phyloP scores from a whole-genome alignment of 768 basidiomycete species.

The Terana coerulea region DNA sequence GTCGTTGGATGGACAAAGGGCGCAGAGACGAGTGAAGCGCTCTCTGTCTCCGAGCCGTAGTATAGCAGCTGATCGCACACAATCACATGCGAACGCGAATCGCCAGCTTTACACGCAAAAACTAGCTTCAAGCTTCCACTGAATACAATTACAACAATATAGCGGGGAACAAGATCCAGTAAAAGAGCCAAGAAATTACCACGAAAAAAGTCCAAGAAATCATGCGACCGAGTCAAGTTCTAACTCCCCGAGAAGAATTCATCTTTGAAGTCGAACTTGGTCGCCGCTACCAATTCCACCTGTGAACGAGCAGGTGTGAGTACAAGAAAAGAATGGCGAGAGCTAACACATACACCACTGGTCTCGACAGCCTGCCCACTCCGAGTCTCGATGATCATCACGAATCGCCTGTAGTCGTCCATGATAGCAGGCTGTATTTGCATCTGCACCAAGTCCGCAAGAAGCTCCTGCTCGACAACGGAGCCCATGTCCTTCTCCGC shows the following conservation, averaged over 20 bases:
- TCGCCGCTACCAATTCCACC: constrained; percentile 52
- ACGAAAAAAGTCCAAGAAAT: too few relatives aligned
- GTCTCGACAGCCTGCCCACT: constrained; percentile 19
- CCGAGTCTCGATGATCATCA: constrained; percentile 43
- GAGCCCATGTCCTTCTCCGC: constrained; percentile 30
- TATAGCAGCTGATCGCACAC: too few relatives aligned
- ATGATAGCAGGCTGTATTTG: constrained; percentile 63
- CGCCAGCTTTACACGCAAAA: too few relatives aligned
- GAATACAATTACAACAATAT: too few relatives aligned
- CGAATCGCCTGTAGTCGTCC: constrained; percentile 60
- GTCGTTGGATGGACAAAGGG: too few relatives aligned
- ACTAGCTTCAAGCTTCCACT: too few relatives aligned
- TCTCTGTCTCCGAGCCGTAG: too few relatives aligned
- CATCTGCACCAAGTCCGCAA: constrained; percentile 46
- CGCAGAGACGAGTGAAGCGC: too few relatives aligned
- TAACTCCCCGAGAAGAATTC: too few relatives aligned
- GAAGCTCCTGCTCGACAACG: constrained; percentile 43
- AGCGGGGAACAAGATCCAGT: too few relatives aligned
- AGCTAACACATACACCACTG: constrained; percentile 44
- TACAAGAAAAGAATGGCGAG: background rate
- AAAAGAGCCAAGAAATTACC: too few relatives aligned
- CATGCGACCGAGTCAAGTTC: too few relatives aligned
- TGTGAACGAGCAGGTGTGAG: constrained; percentile 21
- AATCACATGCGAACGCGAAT: constrained; percentile 10
- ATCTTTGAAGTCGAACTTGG: constrained; percentile 56